Base-by-base conservation (phyloP, 306 rosid genomes). In the Comarum palustre region DNA sequence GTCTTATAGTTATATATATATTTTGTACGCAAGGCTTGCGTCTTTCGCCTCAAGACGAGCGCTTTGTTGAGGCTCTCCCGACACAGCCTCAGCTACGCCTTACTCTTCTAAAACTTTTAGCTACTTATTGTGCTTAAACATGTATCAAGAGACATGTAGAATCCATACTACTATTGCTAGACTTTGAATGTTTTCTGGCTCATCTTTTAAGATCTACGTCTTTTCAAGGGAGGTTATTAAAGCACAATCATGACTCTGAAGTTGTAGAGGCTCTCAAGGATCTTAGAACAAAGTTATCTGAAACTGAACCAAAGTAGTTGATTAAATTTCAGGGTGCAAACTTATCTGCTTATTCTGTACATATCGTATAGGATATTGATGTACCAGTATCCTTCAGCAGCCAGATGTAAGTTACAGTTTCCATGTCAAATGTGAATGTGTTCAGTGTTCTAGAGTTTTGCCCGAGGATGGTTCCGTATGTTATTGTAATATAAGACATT, bases 181-280 rank as follows among this genome's bases (percentile, higher is more conserved):
- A 43, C 38, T 67, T 9, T 65, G 3, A 48, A 31, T 60, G 42
- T 27, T 50, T 16, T 48, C 10, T 74, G 32, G 43, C 71, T 73
- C 63, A 71, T 42, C 77, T 63, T 70, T 76, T 41, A 88, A 93
- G 98, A 65, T 81, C 98, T 29, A 69, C 81, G 22, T 87, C 96
- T 54, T 93, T 93, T 82, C 93, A 89, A 79, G 97, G 93, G 66
- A 89, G 77, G 79, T 57, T 93, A 65, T 78, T 93, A 69, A 90
- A 90, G 86, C 98, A 93, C 84, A 90, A 89, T 87, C 98, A 90
- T 16, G 90, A 87, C 83, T 76, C 94, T 29, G 89, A 93, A 76
- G 96, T 93, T 27, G 97, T 93, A 67, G 93, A 84, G 75, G 96
- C 97, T 51, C 88, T 93, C 69, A 86, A 84, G 84, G 84, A 86